These are phyloP conservation scores for Alternaria tenuissima DNA, from an alignment of 2,329 filamentous ascomycete genomes.

Conservation along the genomic window DNA sequence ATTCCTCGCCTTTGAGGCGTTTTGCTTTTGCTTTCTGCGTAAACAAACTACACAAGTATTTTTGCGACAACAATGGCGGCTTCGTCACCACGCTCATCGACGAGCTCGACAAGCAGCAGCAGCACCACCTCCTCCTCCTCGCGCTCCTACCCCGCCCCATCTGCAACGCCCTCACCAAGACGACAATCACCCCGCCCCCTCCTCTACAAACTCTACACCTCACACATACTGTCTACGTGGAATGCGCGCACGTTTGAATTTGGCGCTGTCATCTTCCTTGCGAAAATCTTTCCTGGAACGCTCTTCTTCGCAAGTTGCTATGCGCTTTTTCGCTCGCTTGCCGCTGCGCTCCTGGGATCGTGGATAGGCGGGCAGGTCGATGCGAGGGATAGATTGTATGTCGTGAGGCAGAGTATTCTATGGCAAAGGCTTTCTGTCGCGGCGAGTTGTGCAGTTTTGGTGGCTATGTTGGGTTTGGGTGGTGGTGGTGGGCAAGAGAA, in stretches of 20 bases:
- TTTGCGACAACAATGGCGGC: constrained; percentile 5
- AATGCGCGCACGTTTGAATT: constrained; percentile 61
- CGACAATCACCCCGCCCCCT: constrained; percentile 23
- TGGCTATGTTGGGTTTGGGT: constrained; percentile 23
- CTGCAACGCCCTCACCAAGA: constrained; percentile 6
- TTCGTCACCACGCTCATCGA: constrained; percentile 10
- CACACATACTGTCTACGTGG: constrained; percentile 60
- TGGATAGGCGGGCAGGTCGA: constrained; percentile 69
- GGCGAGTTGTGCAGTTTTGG: constrained; percentile 41
- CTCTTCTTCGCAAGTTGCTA: constrained; percentile 74
- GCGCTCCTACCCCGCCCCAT: constrained; percentile 15
- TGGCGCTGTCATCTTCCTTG: constrained; percentile 59
- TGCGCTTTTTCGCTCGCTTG: constrained; percentile 66
- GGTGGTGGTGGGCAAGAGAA: neutral
- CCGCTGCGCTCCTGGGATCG: constrained; percentile 67
- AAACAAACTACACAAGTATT: neutral
- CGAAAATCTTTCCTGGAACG: constrained; percentile 59
- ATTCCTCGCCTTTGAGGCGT: neutral
- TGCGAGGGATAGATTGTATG: constrained; percentile 50
- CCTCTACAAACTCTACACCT: constrained; percentile 53
- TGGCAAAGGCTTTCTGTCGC: constrained; percentile 48
- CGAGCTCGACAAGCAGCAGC: neutral
- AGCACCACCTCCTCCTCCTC: no score
- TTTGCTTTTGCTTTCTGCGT: neutral
- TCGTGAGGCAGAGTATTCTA: constrained; percentile 53